These are phyloP conservation scores for Clarireedia homoeocarpa DNA, from an alignment of 2,329 filamentous ascomycete genomes.

Conservation along the genomic window DNA sequence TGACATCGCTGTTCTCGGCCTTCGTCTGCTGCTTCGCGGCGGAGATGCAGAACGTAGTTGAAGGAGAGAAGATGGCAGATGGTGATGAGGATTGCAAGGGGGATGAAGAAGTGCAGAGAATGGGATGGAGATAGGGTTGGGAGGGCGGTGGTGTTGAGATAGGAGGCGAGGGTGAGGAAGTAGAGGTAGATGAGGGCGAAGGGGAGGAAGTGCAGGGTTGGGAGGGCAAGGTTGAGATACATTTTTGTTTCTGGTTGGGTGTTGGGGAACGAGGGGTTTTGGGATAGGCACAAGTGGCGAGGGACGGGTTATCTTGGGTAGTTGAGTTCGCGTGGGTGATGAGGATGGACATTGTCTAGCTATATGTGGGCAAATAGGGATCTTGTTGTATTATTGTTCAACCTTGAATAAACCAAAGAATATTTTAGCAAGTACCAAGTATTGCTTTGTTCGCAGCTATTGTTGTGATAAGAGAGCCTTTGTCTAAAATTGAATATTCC, in stretches of 20 bases:
- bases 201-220: conserved; percentile 43
- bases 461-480: no score
- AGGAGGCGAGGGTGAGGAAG: not conserved
- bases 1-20: no score
- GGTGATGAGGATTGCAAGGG: not conserved
- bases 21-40: no score
- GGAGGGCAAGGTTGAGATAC: no score
- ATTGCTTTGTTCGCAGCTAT: no score
- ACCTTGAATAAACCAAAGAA: conserved; percentile 53
- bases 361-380: conserved; percentile 64
- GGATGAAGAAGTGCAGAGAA: not conserved
- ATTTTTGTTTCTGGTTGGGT: no score
- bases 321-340: conserved; percentile 40
- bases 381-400: conserved; percentile 38
- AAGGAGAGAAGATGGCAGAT: not conserved
- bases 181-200: conserved; percentile 55
- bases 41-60: no score
- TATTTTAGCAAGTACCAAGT: not conserved
- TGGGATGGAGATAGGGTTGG: no score
- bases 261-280: conserved; percentile 22
- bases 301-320: no score
- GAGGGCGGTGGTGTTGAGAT: no score
- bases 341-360: conserved; percentile 57
- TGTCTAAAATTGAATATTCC: no score
- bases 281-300: conserved; percentile 29